Percentiles rank a stretch among this genome's conserved stretches.
phyloP scores from a whole-genome alignment of 2,329 filamentous ascomycete genomes.

The Arachnopeziza araneosa region DNA sequence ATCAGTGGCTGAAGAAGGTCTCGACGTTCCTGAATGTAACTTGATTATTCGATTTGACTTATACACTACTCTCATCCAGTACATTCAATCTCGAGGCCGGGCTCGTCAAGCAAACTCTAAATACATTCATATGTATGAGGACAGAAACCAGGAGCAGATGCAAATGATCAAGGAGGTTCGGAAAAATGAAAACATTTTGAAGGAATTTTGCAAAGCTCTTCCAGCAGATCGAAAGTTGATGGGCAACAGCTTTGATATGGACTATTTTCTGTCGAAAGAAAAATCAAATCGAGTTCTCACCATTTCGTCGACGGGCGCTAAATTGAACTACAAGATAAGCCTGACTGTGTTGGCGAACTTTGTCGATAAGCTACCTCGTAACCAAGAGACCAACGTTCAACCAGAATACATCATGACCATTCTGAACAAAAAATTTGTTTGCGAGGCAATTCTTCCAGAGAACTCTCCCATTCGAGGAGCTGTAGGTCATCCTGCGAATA shows the following conservation, averaged over 20 bases:
- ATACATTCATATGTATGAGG: conserved; percentile 81
- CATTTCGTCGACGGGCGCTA: conserved; percentile 64
- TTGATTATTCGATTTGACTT: conserved; percentile 74
- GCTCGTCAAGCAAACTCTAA: conserved; percentile 72
- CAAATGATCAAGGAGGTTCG: conserved; percentile 53
- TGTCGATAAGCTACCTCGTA: conserved; percentile 58
- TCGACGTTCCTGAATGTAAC: conserved; percentile 64
- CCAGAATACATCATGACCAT: conserved; percentile 58
- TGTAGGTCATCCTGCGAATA: conserved; percentile 56
- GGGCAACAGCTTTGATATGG: conserved; percentile 52
- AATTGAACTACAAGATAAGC: conserved; percentile 70
- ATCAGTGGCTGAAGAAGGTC: conserved; percentile 61
- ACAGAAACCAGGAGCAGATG: conserved; percentile 56
- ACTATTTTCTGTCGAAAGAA: conserved; percentile 48
- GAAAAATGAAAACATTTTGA: conserved; percentile 57
- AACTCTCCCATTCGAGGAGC: conserved; percentile 64
- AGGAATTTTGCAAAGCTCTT: conserved; percentile 68
- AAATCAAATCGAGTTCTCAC: conserved; percentile 39
- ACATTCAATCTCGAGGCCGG: conserved; percentile 86
- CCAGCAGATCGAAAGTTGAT: conserved; percentile 68
- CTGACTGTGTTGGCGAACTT: conserved; percentile 69
- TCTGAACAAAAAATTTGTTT: conserved; percentile 56
- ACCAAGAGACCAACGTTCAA: conserved; percentile 31
- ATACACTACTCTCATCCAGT: conserved; percentile 86
- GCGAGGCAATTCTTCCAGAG: conserved; percentile 74